Base-by-base conservation (phyloP, 2,329 filamentous ascomycete species). In the Ascosphaera acerosa region DNA sequence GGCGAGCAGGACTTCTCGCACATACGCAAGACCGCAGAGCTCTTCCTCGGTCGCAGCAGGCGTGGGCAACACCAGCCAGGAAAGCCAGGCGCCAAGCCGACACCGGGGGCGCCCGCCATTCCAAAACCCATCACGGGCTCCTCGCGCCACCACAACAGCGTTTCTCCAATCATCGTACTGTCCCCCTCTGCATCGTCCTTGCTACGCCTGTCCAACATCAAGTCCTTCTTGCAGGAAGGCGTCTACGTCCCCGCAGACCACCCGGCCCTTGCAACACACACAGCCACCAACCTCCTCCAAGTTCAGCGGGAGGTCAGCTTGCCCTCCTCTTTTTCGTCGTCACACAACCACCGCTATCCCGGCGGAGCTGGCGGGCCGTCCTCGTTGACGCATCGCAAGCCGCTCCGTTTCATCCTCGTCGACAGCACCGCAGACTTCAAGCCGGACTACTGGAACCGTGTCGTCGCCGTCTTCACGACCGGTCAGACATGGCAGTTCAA, bases 401-500 rank as follows among this genome's bases (percentile, higher is more conserved):
- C 80, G 1, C 69, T 87, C 45, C 77, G 82, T 29, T 97, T 97
- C 59, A 89, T 94, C 47, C 70, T 97, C 23, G 84, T 94, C 33
- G 87, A 97, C 50, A 75, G 73, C 12, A 76, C 82, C 0, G 74
- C 89, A 47, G 76, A 87, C 50, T 97, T 97, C 64, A 90, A 91
- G 51, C 87, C 87, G 0, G 82, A 94, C 48, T 92, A 94, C 59
- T 97, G 87, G 87, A 73, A 73, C 44, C 72, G 82, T 32, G 76
- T 97, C 4, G 87, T 92, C 2, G 87, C 77, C 9, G 82, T 97
- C 34, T 94, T 97, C 55, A 97, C 87, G 0, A 97, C 87, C 0
- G 87, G 87, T 19, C 87, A 97, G 56, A 71, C 75, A 6, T 97
- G 87, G 87, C 87, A 97, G 54, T 97, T 97, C 58, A 91, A 92